Evolutionary conservation across 2,329 filamentous ascomycete species (phyloP), one percentile per base, ranked within the genome.

Genomic region (Curvularia lunata): DNA sequence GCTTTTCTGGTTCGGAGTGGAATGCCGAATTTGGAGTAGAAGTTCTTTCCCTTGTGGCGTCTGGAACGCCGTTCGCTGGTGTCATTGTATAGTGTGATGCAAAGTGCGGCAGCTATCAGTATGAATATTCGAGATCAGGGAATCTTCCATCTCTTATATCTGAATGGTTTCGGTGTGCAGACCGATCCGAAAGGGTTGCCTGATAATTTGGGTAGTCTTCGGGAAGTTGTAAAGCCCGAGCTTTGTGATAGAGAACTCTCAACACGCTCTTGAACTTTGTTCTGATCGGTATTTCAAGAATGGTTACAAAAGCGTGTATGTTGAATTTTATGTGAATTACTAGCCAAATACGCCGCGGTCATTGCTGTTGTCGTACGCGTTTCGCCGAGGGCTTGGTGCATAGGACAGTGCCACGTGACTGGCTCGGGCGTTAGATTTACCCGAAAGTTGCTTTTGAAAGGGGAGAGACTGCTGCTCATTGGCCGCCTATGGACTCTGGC

Each of bases 201-300:
- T 12, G 32, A 16, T 18, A 16, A 19, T 23, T 16, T 28, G 27
- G 27, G 4, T 27, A 8, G 32, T 40, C 10, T 48, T 61, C 58
- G 54, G 58, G 28, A 18, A 45, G 32, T 58, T 51, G 54, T 28
- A 40, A 32, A 40, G 27, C 41, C 45, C 58, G 57, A 56, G 40
- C 32, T 27, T n/a, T 30, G 34, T 0, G 27, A 25, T 30, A 18
- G 18, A 7, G 2, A 18, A 16, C 9, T 5, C 9, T 7, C n/a
- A 32, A 19, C 8, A 30, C 18, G n/a, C 13, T 16, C 16, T 18
- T 18, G 34, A 18, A 1, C 13, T 16, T 18, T n/a, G 8, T 18
- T 37, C 32, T 6, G 23, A 25, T 25, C n/a, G n/a, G n/a, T n/a
- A n/a, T n/a, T n/a, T n/a, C n/a, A n/a, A n/a, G n/a, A n/a, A n/a